These are phyloP conservation scores for Gracilaria domingensis DNA, from an alignment of 23 red algal species.

Conservation along the genomic window DNA sequence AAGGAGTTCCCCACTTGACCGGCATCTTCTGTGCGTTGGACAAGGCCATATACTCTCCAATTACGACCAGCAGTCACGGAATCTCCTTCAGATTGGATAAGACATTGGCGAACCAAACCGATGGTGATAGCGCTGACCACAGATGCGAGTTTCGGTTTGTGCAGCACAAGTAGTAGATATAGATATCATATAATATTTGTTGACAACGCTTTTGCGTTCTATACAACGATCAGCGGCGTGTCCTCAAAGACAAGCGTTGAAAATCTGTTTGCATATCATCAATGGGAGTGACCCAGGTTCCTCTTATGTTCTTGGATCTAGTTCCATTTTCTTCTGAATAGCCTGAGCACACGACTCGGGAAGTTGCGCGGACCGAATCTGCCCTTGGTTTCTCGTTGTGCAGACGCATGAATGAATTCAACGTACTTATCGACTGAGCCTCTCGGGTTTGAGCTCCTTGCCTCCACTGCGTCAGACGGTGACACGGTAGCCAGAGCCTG, in stretches of 20 bases:
- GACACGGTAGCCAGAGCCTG: slow-evolving; percentile 46
- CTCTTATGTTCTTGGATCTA: neutral
- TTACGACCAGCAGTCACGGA: slow-evolving; percentile 41
- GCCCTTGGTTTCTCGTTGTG: slow-evolving; percentile 41
- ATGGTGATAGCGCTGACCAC: neutral
- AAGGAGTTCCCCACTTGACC: slow-evolving; percentile 78
- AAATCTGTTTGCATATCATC: slow-evolving; percentile 8
- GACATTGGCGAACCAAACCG: slow-evolving; percentile 65
- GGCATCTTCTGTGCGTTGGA: slow-evolving; percentile 88
- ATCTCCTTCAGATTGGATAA: slow-evolving; percentile 67
- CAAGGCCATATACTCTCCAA: slow-evolving; percentile 67
- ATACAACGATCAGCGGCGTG: slow-evolving; percentile 17
- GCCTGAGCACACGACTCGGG: slow-evolving; percentile 52
- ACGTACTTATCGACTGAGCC: slow-evolving; percentile 71
- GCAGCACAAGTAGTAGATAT: slow-evolving; percentile 28
- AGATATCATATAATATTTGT: slow-evolving; percentile 2
- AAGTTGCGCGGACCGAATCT: slow-evolving; percentile 49
- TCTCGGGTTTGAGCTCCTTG: neutral
- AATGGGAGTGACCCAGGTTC: neutral
- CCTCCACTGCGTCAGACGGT: slow-evolving; percentile 6
- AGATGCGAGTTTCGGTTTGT: slow-evolving; percentile 64
- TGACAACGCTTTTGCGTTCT: slow-evolving; percentile 33
- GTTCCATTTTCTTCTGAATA: slow-evolving; percentile 67
- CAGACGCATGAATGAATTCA: slow-evolving; percentile 72
- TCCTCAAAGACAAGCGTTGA: neutral